phyloP scores from a whole-genome alignment of 345 rosid species.

The Heritiera littoralis region DNA sequence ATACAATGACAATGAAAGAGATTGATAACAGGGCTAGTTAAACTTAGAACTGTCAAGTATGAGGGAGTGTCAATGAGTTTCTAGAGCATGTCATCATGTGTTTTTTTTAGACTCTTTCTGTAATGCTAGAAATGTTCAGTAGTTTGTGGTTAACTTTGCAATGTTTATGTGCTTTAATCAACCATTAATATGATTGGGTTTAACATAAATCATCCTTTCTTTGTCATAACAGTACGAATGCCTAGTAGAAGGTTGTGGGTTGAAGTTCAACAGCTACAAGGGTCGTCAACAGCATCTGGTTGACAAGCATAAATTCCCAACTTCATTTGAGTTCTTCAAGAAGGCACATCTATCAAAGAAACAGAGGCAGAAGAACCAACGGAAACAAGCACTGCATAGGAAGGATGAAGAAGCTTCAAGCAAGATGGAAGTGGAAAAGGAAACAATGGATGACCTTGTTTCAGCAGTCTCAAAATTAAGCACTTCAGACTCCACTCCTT shows the following conservation, averaged over 20 bases:
- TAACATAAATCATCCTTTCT: constrained; percentile 6
- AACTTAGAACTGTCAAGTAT: neutral
- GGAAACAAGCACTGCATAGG: constrained; percentile 32
- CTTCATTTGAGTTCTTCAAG: constrained; percentile 81
- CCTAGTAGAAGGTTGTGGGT: constrained; percentile 86
- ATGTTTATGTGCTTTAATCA: neutral
- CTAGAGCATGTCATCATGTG: neutral
- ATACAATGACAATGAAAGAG: neutral
- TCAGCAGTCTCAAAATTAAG: constrained; percentile 78
- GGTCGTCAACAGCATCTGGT: constrained; percentile 77
- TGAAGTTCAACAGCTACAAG: constrained; percentile 77
- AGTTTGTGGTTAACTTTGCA: neutral
- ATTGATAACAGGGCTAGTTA: neutral
- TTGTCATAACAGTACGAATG: constrained; percentile 70
- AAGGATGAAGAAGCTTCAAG: constrained; percentile 40
- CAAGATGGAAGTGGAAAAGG: constrained; percentile 79
- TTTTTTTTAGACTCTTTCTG: neutral
- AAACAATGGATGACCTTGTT: constrained; percentile 63
- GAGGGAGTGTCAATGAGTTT: neutral
- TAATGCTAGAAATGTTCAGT: neutral
- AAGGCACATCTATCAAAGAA: constrained; percentile 73
- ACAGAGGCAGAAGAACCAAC: constrained; percentile 65
- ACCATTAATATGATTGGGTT: neutral
- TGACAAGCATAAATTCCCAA: constrained; percentile 90
- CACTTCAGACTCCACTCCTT: constrained; percentile 76